These are phyloP conservation scores for Trebouxia sp. DNA, from an alignment of 139 green algal species.

Conservation along the genomic window DNA sequence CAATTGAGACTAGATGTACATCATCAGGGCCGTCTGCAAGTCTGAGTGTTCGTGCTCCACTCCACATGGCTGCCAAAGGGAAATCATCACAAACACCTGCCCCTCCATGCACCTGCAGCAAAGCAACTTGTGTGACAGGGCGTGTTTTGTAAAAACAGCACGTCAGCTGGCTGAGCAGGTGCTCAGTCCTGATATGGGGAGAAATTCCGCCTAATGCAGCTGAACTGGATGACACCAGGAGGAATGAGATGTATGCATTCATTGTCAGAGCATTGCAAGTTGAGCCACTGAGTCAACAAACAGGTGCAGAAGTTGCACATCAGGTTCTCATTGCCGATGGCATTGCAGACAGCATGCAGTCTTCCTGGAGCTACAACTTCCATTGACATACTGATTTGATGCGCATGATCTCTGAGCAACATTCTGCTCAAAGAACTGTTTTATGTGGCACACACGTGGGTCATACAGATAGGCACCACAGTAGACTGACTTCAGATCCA, in stretches of 20 bases:
- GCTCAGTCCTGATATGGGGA: not conserved
- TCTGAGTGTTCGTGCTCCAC: constrained; percentile 84
- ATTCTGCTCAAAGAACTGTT: too few relatives aligned
- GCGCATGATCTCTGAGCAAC: too few relatives aligned
- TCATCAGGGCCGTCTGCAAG: constrained; percentile 97
- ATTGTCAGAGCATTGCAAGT: too few relatives aligned
- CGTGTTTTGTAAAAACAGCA: not conserved
- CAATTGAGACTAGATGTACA: constrained; percentile 94
- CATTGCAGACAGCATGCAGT: too few relatives aligned
- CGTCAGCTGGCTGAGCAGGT: not conserved
- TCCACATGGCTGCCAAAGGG: constrained; percentile 84
- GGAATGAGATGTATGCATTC: too few relatives aligned
- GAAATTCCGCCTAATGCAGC: too few relatives aligned
- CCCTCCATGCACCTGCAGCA: constrained; percentile 80
- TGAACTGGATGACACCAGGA: too few relatives aligned
- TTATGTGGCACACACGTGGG: not conserved
- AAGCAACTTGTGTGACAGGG: not conserved
- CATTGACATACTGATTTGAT: too few relatives aligned
- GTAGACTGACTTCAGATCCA: not conserved
- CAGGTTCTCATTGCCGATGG: too few relatives aligned
- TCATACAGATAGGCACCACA: not conserved
- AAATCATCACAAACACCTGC: constrained; percentile 84
- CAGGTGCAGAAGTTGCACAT: too few relatives aligned
- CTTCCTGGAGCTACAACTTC: too few relatives aligned
- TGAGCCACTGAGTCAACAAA: too few relatives aligned